A percentile compares a stretch with the other conserved stretches of the same genome.
phyloP scores from a whole-genome alignment of 2,329 filamentous ascomycete genomes.

The Alternaria sp. region DNA sequence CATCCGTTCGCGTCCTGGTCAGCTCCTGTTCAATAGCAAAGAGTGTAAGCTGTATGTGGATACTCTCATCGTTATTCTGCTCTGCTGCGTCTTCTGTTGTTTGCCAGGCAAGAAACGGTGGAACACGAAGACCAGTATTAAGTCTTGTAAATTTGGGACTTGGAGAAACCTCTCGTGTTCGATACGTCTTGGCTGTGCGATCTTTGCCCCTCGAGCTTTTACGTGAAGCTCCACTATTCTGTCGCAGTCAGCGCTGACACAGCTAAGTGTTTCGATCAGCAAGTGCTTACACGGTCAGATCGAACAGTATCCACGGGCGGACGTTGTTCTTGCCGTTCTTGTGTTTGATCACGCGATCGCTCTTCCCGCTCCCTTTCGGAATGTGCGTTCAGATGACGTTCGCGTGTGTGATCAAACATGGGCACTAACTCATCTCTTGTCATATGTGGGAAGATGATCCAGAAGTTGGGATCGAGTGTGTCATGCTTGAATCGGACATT shows the following conservation, averaged over 20 bases:
- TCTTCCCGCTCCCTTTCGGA: not conserved
- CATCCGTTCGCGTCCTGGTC: not conserved
- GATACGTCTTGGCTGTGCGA: not conserved
- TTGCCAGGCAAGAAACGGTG: not conserved
- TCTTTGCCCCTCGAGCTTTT: not conserved
- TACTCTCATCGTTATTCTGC: not conserved
- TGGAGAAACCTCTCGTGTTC: not conserved
- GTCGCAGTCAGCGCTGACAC: no score
- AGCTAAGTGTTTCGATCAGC: no score
- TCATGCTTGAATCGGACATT: not conserved
- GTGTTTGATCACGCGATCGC: not conserved
- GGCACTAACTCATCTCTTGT: not conserved
- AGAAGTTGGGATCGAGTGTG: not conserved
- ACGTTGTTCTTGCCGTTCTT: not conserved
- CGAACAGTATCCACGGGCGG: not conserved
- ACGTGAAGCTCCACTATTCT: not conserved
- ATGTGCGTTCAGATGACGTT: not conserved
- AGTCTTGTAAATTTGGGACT: not conserved
- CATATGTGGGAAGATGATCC: not conserved
- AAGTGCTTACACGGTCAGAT: not conserved
- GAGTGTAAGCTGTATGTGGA: not conserved
- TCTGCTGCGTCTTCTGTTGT: not conserved
- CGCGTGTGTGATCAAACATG: not conserved
- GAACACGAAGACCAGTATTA: not conserved
- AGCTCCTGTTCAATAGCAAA: not conserved